Percentiles rank a stretch among this genome's conserved stretches.
Evolutionary conservation across 768 basidiomycete species (phyloP).

Genomic region (Boletus pseudo-olivaceus): DNA sequence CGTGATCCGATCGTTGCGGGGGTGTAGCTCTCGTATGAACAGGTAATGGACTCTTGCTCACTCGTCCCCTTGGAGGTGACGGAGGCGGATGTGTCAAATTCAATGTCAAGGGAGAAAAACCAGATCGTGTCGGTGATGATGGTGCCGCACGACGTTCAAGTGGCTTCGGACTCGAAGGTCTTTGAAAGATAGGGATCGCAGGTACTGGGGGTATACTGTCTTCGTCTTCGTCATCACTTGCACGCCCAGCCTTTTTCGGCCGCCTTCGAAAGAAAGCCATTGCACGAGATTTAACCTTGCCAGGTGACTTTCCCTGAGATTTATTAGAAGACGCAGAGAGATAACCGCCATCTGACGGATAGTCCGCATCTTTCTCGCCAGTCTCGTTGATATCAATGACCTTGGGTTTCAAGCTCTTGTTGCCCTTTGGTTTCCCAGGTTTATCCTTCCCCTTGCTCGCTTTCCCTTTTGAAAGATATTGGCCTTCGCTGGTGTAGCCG

Average conservation of each 20-base stretch:
- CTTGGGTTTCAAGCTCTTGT: conserved; percentile 18
- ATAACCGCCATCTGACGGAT: conserved; percentile 30
- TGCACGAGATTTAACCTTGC: conserved; percentile 30
- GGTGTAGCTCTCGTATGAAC: conserved; percentile 6
- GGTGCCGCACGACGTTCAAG: conserved; percentile 24
- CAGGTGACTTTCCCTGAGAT: conserved; percentile 27
- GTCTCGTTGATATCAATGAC: conserved; percentile 14
- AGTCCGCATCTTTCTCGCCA: conserved; percentile 21
- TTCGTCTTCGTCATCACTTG: conserved; percentile 32
- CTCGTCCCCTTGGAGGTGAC: conserved; percentile 17
- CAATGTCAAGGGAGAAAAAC: conserved; percentile 27
- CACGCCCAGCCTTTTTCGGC: conserved; percentile 22
- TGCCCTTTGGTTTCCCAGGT: conserved; percentile 13
- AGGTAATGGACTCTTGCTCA: conserved; percentile 29
- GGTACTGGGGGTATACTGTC: conserved; percentile 30
- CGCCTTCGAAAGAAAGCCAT: conserved; percentile 33
- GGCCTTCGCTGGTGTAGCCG: conserved; percentile 31
- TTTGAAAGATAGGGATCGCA: conserved; percentile 25
- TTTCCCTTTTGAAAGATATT: conserved; percentile 29
- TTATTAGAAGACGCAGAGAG: conserved; percentile 34
- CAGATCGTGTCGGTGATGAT: conserved; percentile 28
- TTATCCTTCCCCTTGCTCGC: conserved; percentile 19
- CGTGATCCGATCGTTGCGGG: conserved; percentile 11
- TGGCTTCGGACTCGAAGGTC: conserved; percentile 29
- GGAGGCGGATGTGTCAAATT: conserved; percentile 19